Conservation (phyloP, 2,329 filamentous ascomycete genomes). For the Colletotrichum higginsianum region DNA sequence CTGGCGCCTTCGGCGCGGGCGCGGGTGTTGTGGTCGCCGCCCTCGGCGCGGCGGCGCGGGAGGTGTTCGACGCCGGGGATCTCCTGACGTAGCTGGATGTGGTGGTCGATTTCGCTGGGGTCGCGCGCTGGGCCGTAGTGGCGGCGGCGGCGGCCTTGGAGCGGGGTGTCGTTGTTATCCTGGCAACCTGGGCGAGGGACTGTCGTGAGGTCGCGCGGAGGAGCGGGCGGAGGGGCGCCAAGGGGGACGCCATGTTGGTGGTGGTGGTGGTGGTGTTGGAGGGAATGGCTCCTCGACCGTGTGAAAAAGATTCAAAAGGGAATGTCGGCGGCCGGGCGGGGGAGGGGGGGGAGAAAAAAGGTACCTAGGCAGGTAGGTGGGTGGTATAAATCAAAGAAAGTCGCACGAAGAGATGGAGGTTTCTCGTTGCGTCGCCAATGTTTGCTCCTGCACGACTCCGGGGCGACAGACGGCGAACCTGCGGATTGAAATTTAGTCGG, state of each 20-base stretch:
- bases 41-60: neutral
- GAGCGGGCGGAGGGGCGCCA: constrained; percentile 35
- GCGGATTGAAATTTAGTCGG: constrained; percentile 33
- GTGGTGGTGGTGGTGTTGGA: neutral
- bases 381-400: neutral
- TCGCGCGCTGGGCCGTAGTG: neutral
- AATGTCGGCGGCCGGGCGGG: neutral
- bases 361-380: no score
- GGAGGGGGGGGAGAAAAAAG: no score
- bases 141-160: constrained; percentile 9
- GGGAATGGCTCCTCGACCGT: no score
- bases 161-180: constrained; percentile 8
- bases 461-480: constrained; percentile 26
- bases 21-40: neutral
- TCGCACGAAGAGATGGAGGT: neutral
- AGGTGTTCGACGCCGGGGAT: neutral
- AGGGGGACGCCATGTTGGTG: constrained; percentile 39
- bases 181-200: constrained; percentile 6
- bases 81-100: neutral
- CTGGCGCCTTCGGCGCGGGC: neutral
- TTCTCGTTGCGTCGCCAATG: neutral
- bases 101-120: neutral
- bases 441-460: neutral
- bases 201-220: constrained; percentile 17
- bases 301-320: no score